These are phyloP conservation scores for Lumnitzera littorea DNA, from an alignment of 345 rosid species.

Conservation along the genomic window DNA sequence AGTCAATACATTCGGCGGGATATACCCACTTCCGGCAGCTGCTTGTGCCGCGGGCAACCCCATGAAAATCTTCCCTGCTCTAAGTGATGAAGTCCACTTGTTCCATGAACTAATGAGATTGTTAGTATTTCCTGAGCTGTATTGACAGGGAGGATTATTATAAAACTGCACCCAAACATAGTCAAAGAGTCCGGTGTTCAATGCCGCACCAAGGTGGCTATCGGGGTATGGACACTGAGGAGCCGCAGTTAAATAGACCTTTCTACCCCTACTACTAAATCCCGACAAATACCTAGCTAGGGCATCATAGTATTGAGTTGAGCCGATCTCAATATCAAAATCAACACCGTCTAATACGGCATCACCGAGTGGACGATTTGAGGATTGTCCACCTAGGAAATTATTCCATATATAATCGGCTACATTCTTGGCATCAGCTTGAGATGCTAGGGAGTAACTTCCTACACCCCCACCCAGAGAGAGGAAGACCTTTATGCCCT, in stretches of 20 bases:
- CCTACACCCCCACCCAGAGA: conserved; percentile 44
- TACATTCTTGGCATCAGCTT: conserved; percentile 29
- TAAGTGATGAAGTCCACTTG: conserved; percentile 37
- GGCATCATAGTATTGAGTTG: conserved; percentile 27
- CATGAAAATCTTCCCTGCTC: conserved; percentile 26
- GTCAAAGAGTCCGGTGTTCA: conserved; percentile 51
- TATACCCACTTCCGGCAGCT: conserved; percentile 48
- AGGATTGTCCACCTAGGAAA: conserved; percentile 12
- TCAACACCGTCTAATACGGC: conserved; percentile 52
- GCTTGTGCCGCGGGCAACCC: conserved; percentile 53
- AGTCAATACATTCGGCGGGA: conserved; percentile 35
- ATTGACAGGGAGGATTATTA: conserved; percentile 47
- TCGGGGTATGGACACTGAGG: conserved; percentile 63
- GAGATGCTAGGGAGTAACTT: conserved; percentile 30
- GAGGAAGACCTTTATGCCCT: conserved; percentile 43
- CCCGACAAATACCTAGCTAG: conserved; percentile 28
- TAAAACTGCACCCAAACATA: conserved; percentile 53
- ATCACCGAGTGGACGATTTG: conserved; percentile 36
- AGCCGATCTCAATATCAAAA: conserved; percentile 44
- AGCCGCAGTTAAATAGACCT: conserved; percentile 49
- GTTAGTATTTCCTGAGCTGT: conserved; percentile 19
- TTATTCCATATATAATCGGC: conserved; percentile 12
- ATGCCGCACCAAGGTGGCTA: conserved; percentile 27
- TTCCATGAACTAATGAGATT: conserved; percentile 41
- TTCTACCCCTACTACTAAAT: conserved; percentile 19